A percentile compares a stretch with the other conserved stretches of the same genome.
phyloP scores from a whole-genome alignment of 208 protist genomes.

The Leishmania turanica region DNA sequence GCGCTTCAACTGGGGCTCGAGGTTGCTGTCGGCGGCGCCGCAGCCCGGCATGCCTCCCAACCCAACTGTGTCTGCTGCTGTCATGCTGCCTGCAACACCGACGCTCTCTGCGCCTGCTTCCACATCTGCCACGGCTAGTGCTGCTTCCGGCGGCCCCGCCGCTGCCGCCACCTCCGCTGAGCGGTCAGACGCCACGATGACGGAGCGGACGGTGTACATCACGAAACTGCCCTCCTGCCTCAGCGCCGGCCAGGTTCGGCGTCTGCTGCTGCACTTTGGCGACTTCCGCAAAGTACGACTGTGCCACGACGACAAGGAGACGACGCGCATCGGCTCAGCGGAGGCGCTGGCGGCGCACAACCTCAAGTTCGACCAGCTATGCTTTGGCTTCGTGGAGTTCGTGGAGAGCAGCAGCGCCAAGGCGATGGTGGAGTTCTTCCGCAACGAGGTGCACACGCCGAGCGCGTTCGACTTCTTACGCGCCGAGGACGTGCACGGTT shows the following conservation, averaged over 20 bases:
- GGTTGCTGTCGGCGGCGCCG: conserved; percentile 5
- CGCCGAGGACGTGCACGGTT: conserved; percentile 4
- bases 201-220: conserved; percentile 81
- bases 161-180: conserved; percentile 3
- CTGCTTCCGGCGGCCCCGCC: neutral
- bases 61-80: neutral
- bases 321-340: conserved; percentile 20
- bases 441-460: conserved; percentile 53
- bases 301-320: conserved; percentile 76
- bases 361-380: conserved; percentile 41
- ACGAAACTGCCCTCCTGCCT: conserved; percentile 79
- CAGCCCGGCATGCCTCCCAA: neutral
- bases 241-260: conserved; percentile 59
- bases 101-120: neutral
- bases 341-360: conserved; percentile 30
- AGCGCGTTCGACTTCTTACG: conserved; percentile 66
- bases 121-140: neutral
- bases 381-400: conserved; percentile 85
- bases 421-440: conserved; percentile 87
- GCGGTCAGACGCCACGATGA: conserved; percentile 46
- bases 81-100: neutral
- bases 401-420: conserved; percentile 49
- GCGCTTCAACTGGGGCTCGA: conserved; percentile 17
- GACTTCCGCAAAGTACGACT: conserved; percentile 87
- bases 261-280: conserved; percentile 79